Base-by-base conservation (phyloP, 2,329 filamentous ascomycete genomes). In the Sclerotinia nivalis region DNA sequence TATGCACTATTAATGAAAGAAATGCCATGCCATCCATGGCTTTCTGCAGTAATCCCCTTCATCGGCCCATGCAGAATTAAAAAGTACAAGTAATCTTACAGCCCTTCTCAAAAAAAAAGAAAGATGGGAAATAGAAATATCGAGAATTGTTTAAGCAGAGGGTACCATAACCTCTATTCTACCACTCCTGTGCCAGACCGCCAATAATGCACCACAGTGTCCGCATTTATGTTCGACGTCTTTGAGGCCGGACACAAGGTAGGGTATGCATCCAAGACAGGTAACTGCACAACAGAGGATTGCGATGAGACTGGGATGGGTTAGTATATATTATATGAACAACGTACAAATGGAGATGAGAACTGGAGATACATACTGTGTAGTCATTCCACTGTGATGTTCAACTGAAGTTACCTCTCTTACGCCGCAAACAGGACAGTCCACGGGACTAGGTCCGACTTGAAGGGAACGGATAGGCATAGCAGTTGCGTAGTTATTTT, bases 171-270 rank as follows among this genome's bases (percentile, higher is more conserved):
- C 80, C 73, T 82, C 81, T 0, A 80, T 80, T 50, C 77, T 79
- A 15, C 81, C 81, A 73, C 78, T 80, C 1, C 81, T 76, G 74
- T 82, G 81, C 80, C 80, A 82, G 0, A 80, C 80, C 0, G 81
- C 81, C 22, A 83, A 77, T 65, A 81, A 64, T 1, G 78, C 77
- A 28, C 80, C 80, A 71, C 81, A 83, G 22, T 78, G 75, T 2
- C 80, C 80, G 67, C 81, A 83, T 72, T 81, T 81, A 73, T 83
- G 82, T 75, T 81, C 77, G n/a, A 81, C 80, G 59, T 83, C 81
- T 74, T 83, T 83, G 71, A 80, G 78, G 69, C 78, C 80, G 56
- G 78, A 80, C 70, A 81, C 78, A 37, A 81, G 34, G 68, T 83
- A 83, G 0, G 81, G 81, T 47, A 83, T 79, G 71, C 81, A 83